Evolutionary conservation across 805 yeast genomes (phyloP), one percentile per base, ranked within the genome.

Genomic region (Nakazawaea molendinolei): DNA sequence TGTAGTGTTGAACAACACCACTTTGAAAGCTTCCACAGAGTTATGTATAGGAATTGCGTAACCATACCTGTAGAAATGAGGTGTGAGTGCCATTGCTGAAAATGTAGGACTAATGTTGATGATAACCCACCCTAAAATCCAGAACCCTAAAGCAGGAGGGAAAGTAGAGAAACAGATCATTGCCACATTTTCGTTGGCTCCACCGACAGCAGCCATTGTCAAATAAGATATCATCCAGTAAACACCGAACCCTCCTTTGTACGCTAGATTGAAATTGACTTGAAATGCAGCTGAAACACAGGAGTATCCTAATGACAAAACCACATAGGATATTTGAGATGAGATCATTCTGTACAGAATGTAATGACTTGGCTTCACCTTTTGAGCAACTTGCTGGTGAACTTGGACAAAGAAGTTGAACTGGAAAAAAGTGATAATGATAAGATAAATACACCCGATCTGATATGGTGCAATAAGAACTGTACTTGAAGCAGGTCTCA

Each of bases 161-260:
- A 66, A 65, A 12, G 62, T 38, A 5, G 76, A 56, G 32, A 79
- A 59, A 6, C 71, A 51, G 5, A 81, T 22, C 53, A 76, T 51
- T 1, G 77, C 76, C 46, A 71, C 58, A 43, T 79, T 74, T 55
- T 84, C 92, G 50, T 78, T 80, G 21, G 80, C 77, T 29, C 81
- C 74, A 40, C 94, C 94, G 23, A 82, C 80, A 1, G 89, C 85
- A 43, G 76, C 60, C 85, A 84, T 77, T 5, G 85, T 71, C 33
- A 84, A 46, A 52, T 62, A 84, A 5, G 77, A 67, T 23, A 76
- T 46, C 73, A 79, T 68, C 94, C 94, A 85, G 43, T 71, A 72
- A 1, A 83, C 77, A 26, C 84, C 67, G 55, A 83, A 83, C 0
- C 94, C 94, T 7, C 76, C 73, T 21, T 48, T 33, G 49, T 72